Evolutionary conservation across 1,284 basidiomycete genomes (phyloP).

Genomic region (Butyriboletus appendiculatus): DNA sequence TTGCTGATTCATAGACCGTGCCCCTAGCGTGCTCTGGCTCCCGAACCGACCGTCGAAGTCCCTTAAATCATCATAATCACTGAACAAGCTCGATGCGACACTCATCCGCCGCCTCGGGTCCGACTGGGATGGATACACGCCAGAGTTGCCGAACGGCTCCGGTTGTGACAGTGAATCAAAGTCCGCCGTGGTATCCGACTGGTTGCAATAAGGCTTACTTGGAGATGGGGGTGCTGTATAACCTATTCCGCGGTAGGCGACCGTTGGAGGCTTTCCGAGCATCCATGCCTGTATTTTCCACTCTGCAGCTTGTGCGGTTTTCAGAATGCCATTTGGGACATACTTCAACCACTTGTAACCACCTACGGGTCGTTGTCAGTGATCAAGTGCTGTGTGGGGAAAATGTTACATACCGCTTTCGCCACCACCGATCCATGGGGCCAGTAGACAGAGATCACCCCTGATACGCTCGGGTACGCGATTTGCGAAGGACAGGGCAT

Average conservation of each 20-base stretch:
- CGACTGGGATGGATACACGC: slow-evolving; percentile 37
- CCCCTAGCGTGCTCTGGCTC: slow-evolving; percentile 70
- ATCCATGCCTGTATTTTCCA: slow-evolving; percentile 97
- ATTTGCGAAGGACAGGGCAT: slow-evolving; percentile 87
- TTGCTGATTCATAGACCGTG: slow-evolving; percentile 38
- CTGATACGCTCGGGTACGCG: slow-evolving; percentile 72
- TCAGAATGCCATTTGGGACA: slow-evolving; percentile 90
- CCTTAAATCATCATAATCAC: slow-evolving; percentile 81
- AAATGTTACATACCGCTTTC: slow-evolving; percentile 68
- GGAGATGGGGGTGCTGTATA: slow-evolving; percentile 52
- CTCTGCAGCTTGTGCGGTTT: slow-evolving; percentile 95
- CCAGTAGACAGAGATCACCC: slow-evolving; percentile 87
- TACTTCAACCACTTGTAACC: slow-evolving; percentile 98
- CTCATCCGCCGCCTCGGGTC: slow-evolving; percentile 57
- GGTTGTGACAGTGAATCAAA: slow-evolving; percentile 29
- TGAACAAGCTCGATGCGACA: slow-evolving; percentile 63
- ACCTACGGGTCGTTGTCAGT: slow-evolving; percentile 41
- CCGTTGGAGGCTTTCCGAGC: slow-evolving; percentile 89
- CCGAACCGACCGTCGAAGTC: slow-evolving; percentile 85
- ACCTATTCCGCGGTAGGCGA: slow-evolving; percentile 79
- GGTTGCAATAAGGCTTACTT: slow-evolving; percentile 29
- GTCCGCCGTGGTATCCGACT: slow-evolving; percentile 24
- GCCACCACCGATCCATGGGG: slow-evolving; percentile 94
- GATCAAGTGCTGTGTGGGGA: background rate
- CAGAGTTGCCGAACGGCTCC: slow-evolving; percentile 33